phyloP scores from a whole-genome alignment of 345 rosid genomes.

The Capsella bursapastoris region DNA sequence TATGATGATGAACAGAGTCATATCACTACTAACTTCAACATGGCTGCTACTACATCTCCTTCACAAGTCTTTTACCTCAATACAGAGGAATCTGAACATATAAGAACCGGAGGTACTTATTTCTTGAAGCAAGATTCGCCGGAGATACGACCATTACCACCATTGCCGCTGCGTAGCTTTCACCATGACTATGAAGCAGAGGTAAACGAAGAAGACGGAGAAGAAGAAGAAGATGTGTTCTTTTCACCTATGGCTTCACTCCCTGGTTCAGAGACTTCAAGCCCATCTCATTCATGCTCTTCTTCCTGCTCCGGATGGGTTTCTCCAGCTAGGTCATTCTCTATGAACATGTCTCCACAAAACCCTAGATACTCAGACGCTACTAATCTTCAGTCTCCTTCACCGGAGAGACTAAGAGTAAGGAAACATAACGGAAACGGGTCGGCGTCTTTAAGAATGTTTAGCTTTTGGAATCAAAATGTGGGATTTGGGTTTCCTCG shows the following conservation, averaged over 20 bases:
- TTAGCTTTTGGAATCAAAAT: slow-evolving; percentile 41
- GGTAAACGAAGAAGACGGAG: slow-evolving; percentile 21
- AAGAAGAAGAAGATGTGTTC: slow-evolving; percentile 71
- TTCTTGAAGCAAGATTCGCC: slow-evolving; percentile 76
- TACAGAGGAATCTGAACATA: slow-evolving; percentile 39
- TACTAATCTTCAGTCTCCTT: slow-evolving; percentile 46
- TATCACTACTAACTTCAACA: slow-evolving; percentile 47
- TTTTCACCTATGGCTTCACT: slow-evolving; percentile 83
- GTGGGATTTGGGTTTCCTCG: slow-evolving; percentile 36
- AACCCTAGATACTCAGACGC: slow-evolving; percentile 41
- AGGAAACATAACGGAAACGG: slow-evolving; percentile 37
- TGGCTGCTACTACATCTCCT: slow-evolving; percentile 52
- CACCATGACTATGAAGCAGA: slow-evolving; percentile 50
- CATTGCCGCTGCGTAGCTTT: slow-evolving; percentile 58
- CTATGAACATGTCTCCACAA: slow-evolving; percentile 71
- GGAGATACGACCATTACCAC: slow-evolving; percentile 91
- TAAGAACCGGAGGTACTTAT: slow-evolving; percentile 38
- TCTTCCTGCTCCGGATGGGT: slow-evolving; percentile 63
- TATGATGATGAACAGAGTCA: slow-evolving; percentile 37
- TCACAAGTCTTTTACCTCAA: slow-evolving; percentile 81
- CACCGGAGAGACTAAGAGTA: slow-evolving; percentile 42
- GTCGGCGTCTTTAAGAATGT: slow-evolving; percentile 47
- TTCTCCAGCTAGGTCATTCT: slow-evolving; percentile 77
- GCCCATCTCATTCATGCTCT: slow-evolving; percentile 50
- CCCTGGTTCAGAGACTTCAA: slow-evolving; percentile 62